These are phyloP conservation scores for grape (Vitis vinifera) DNA, from an alignment of 164 flowering plant species.

Conservation along the genomic window DNA sequence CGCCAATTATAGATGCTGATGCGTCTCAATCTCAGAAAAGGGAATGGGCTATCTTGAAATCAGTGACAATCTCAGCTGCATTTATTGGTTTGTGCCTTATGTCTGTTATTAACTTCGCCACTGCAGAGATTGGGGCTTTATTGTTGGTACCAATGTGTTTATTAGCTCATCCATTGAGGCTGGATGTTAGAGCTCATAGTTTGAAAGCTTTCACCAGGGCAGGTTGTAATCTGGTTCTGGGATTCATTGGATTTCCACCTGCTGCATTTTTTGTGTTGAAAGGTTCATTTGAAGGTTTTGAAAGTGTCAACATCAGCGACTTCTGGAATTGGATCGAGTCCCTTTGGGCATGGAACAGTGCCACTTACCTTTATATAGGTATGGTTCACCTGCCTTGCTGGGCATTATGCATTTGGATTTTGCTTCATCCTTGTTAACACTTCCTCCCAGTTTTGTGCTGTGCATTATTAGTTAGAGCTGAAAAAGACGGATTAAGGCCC, in stretches of 20 bases:
- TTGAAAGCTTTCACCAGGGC: constrained; percentile 31
- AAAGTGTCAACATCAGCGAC: constrained; percentile 41
- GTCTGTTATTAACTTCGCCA: constrained; percentile 92
- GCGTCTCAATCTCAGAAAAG: constrained; percentile 20
- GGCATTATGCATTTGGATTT: constrained; percentile 50
- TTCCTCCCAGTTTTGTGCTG: not conserved
- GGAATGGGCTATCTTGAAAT: constrained; percentile 76
- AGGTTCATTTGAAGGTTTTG: constrained; percentile 43
- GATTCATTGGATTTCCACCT: constrained; percentile 61
- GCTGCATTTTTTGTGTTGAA: constrained; percentile 48
- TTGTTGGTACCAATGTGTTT: constrained; percentile 81
- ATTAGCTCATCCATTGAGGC: constrained; percentile 61
- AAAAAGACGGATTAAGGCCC: too few species aligned
- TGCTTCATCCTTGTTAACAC: constrained; percentile 43
- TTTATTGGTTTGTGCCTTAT: constrained; percentile 78
- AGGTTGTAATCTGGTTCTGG: constrained; percentile 48
- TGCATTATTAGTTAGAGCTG: constrained; percentile 1
- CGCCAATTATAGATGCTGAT: not conserved
- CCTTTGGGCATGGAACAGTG: constrained; percentile 93
- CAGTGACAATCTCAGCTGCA: constrained; percentile 68
- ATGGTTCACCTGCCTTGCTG: constrained; percentile 79
- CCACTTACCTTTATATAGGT: constrained; percentile 77
- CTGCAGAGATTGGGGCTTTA: constrained; percentile 88
- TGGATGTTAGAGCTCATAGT: constrained; percentile 28
- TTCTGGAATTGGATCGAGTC: constrained; percentile 89